Evolutionary conservation across 2,329 filamentous ascomycete species (phyloP), one percentile per base, ranked within the genome.

Genomic region (Rasamsonia emersonii): DNA sequence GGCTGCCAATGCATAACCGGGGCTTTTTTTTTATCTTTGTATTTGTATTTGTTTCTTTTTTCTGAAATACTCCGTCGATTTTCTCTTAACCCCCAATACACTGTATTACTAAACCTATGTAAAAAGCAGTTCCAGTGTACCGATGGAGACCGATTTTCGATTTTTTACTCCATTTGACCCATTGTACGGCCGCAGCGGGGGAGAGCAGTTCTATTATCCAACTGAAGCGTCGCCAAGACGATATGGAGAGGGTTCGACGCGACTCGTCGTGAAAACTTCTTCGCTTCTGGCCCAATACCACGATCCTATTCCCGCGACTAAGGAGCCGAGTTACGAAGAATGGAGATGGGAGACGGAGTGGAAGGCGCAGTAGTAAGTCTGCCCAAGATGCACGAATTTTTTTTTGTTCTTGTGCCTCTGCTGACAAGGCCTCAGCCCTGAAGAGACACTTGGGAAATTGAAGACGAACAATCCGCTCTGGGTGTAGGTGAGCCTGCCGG

Each of bases 41-140:
- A 11, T 23, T 2, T 13, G 25, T 43, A 31, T 42, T 21, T 44
- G 28, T 36, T 24, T 44, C 41, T 30, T 16, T 19, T 11, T 10
- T 35, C 16, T 24, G 8, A 23, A 7, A 23, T 23, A 23, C 20
- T 23, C 20, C 11, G 6, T 30, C n/a, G n/a, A n/a, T n/a, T n/a
- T n/a, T n/a, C n/a, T n/a, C n/a, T n/a, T n/a, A n/a, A n/a, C n/a
- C n/a, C n/a, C n/a, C n/a, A n/a, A n/a, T n/a, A n/a, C n/a, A n/a
- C n/a, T n/a, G n/a, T n/a, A n/a, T n/a, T n/a, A n/a, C n/a, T n/a
- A n/a, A n/a, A n/a, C n/a, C n/a, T n/a, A n/a, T n/a, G n/a, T n/a
- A n/a, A n/a, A n/a, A n/a, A n/a, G n/a, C n/a, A n/a, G n/a, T n/a
- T n/a, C n/a, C n/a, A n/a, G n/a, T n/a, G n/a, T n/a, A n/a, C n/a